Base-by-base conservation (phyloP, 2,329 filamentous ascomycete species). In the Phialophora macrospora region DNA sequence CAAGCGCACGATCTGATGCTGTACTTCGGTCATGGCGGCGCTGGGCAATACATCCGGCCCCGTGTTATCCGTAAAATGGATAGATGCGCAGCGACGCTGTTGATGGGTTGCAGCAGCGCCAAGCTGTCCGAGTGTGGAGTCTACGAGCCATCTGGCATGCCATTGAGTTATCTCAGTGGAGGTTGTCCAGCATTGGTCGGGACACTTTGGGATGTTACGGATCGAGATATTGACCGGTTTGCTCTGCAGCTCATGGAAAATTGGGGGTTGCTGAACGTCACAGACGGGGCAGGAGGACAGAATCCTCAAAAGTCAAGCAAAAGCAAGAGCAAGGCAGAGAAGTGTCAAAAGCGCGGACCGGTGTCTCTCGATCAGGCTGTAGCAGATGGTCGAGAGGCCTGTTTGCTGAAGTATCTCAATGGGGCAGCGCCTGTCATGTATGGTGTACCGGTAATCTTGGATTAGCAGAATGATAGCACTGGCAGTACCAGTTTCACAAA, bases 191-290 rank as follows among this genome's bases (percentile, higher is more conserved):
- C 94, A 0, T 87, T 98, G 9, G 88, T 98, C 1, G 95, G 93
- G 54, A 97, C 93, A 17, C 82, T 99, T 44, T 99, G 95, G 95
- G 95, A 99, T 77, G 95, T 99, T 57, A 99, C 95, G 9, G 95
- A 99, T 76, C 91, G 91, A 73, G 95, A 99, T 77, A 97, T 97
- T 76, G 96, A 99, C 80, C 90, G 93, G 20, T 96, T 97, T 77
- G 91, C 93, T 0, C 87, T 89, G 38, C 83, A 85, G 28, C 82
- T 90, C 2, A 90, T 97, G 75, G 90, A 95, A 75, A 85, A 90
- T 72, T 99, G 95, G 95, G 95, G 95, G 0, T 77, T 99, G 6
- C 81, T 90, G 72, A 72, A 77, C 83, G 83, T 64, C 77, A 74
- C 70, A 34, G 68, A 58, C 4, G 26, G 32, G n/a, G 41, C 58